Percentiles rank a stretch among this genome's conserved stretches.
Conservation (phyloP, 192 early-diverging fungal species). For the Backusella tuberculispora region DNA sequence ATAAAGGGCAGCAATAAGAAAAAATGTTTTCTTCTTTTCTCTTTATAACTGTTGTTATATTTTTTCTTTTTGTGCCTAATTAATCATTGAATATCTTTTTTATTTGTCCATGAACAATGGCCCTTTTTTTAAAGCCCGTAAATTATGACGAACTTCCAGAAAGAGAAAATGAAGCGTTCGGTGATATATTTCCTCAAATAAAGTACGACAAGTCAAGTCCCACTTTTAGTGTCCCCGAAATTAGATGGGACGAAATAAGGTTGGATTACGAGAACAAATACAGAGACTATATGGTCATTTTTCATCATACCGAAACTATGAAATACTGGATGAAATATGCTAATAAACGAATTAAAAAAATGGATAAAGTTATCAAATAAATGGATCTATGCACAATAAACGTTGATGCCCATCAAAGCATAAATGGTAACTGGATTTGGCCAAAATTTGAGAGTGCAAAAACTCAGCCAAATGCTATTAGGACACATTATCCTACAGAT, state of each 20-base stretch:
- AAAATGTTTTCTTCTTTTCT: neutral
- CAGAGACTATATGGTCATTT: neutral
- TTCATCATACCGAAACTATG: neutral
- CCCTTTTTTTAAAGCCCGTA: slow-evolving; percentile 1
- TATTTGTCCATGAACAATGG: neutral
- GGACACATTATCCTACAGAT: neutral
- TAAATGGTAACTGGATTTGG: neutral
- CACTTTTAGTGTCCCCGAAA: neutral
- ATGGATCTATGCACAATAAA: neutral
- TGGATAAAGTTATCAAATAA: neutral
- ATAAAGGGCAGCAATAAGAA: neutral
- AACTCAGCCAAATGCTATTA: neutral
- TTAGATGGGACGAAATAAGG: neutral
- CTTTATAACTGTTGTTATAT: neutral
- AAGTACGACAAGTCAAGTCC: neutral
- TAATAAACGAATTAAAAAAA: neutral
- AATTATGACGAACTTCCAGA: neutral
- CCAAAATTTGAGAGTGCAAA: neutral
- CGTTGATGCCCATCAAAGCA: neutral
- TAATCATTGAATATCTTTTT: neutral
- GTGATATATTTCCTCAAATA: neutral
- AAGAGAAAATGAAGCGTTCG: neutral
- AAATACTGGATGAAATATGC: neutral
- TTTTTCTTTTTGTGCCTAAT: neutral
- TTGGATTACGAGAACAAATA: slow-evolving; percentile 3